Percentiles rank a stretch among this genome's conserved stretches.
Conservation (phyloP, 2,329 filamentous ascomycete species). For the Penicillium sp. region DNA sequence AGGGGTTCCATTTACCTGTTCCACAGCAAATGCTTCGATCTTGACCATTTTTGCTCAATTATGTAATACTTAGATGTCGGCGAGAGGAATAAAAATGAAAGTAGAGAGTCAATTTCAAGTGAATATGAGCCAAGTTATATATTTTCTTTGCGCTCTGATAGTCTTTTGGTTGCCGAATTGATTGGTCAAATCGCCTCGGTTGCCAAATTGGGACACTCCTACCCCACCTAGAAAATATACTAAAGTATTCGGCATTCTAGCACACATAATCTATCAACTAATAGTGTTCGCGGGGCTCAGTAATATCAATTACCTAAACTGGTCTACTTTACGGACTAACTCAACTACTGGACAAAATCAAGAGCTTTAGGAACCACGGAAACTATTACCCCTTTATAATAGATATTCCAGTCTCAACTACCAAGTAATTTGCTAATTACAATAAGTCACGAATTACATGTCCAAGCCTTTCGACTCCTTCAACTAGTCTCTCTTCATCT, state of each 20-base stretch:
- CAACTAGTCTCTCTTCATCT: slow-evolving; percentile 14
- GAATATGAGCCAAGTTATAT: background rate
- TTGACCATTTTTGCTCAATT: slow-evolving; percentile 19
- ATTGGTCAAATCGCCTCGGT: slow-evolving; percentile 25
- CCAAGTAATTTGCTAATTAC: background rate
- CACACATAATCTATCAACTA: too few species aligned
- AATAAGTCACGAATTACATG: slow-evolving; percentile 2
- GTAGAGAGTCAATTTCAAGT: background rate
- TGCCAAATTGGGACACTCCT: slow-evolving; percentile 8
- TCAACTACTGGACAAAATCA: too few species aligned
- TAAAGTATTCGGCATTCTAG: too few species aligned
- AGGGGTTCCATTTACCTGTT: slow-evolving; percentile 13
- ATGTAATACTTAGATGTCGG: background rate
- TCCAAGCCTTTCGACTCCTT: slow-evolving; percentile 14
- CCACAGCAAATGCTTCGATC: slow-evolving; percentile 25
- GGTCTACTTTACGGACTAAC: too few species aligned
- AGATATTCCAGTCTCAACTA: too few species aligned
- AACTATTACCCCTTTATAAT: too few species aligned
- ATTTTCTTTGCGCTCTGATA: background rate
- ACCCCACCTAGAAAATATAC: background rate
- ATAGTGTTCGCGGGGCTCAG: too few species aligned
- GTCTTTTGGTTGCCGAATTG: background rate
- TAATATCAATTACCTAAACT: too few species aligned
- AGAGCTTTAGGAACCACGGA: too few species aligned
- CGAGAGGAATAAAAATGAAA: background rate